Evolutionary conservation across 1,284 basidiomycete genomes (phyloP).

Genomic region (Trichosporon sp.): DNA sequence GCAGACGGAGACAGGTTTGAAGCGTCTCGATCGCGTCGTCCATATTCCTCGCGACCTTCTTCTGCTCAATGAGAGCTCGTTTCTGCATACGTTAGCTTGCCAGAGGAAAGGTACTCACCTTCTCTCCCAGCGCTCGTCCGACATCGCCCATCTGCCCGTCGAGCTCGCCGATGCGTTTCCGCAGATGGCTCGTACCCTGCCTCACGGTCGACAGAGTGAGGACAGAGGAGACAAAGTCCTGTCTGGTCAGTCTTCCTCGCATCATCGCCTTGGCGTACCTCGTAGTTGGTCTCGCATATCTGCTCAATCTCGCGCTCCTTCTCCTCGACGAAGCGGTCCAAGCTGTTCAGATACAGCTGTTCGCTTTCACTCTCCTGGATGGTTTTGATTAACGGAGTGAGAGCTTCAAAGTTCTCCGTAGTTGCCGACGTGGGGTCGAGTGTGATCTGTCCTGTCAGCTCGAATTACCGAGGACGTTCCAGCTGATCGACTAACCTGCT

Average conservation of each 20-base stretch:
- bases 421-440: slow-evolving; percentile 49
- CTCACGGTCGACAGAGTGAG: slow-evolving; percentile 93
- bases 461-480: no score
- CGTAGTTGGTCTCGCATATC: slow-evolving; percentile 94
- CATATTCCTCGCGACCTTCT: slow-evolving; percentile 87
- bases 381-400: slow-evolving; percentile 88
- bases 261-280: slow-evolving; percentile 54
- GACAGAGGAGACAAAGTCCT: slow-evolving; percentile 93
- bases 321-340: slow-evolving; percentile 82
- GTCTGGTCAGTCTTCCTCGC: slow-evolving; percentile 6
- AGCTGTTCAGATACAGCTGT: slow-evolving; percentile 82
- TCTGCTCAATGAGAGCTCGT: slow-evolving; percentile 79
- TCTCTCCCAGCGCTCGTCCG: slow-evolving; percentile 81
- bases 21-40: slow-evolving; percentile 95
- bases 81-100: slow-evolving; percentile 60
- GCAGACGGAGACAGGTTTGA: slow-evolving; percentile 84
- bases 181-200: slow-evolving; percentile 63
- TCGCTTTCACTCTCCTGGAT: slow-evolving; percentile 89
- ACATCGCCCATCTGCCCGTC: slow-evolving; percentile 66
- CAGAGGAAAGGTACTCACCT: slow-evolving; percentile 54
- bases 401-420: slow-evolving; percentile 82
- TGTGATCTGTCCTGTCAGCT: slow-evolving; percentile 44
- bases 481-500: slow-evolving; percentile 43
- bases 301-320: slow-evolving; percentile 96
- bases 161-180: slow-evolving; percentile 62